A percentile compares a stretch with the other conserved stretches of the same genome.
phyloP scores from a whole-genome alignment of 2,329 filamentous ascomycete genomes.

The Gaeumannomyces tritici region DNA sequence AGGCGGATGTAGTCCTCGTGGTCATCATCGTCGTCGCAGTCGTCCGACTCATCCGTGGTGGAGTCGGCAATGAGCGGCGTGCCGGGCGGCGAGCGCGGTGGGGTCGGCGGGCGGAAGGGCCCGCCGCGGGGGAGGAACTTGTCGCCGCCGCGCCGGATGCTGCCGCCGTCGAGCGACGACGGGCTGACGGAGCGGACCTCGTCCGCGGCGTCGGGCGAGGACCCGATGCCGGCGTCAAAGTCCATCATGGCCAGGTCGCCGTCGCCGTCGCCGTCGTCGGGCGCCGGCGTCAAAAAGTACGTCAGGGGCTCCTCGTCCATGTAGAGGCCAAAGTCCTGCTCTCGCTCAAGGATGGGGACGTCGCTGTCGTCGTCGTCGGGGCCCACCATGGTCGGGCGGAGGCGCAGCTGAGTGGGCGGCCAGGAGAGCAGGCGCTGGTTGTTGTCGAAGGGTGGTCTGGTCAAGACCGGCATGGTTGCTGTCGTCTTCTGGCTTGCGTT shows the following conservation, averaged over 20 bases:
- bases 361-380: conserved; percentile 30
- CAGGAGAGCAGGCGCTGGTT: conserved; percentile 23
- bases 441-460: neutral
- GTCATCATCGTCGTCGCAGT: conserved; percentile 27
- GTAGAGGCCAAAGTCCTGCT: conserved; percentile 23
- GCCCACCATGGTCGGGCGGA: conserved; percentile 25
- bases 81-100: conserved; percentile 21
- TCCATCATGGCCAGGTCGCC: conserved; percentile 34
- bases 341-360: conserved; percentile 14
- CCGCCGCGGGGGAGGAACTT: neutral
- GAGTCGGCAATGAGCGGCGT: conserved; percentile 27
- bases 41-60: conserved; percentile 32
- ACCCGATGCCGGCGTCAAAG: conserved; percentile 47
- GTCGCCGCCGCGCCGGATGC: conserved; percentile 13
- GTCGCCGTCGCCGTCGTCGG: conserved; percentile 26
- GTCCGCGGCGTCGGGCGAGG: conserved; percentile 27
- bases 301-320: conserved; percentile 44
- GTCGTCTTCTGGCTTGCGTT: neutral
- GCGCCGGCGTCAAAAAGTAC: conserved; percentile 44
- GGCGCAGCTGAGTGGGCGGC: conserved; percentile 40
- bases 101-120: conserved; percentile 24
- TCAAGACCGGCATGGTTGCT: neutral
- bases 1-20: conserved; percentile 41
- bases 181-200: conserved; percentile 46
- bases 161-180: conserved; percentile 41